Conservation (phyloP, 306 rosid genomes). For the Trichosanthes cucumerina region DNA sequence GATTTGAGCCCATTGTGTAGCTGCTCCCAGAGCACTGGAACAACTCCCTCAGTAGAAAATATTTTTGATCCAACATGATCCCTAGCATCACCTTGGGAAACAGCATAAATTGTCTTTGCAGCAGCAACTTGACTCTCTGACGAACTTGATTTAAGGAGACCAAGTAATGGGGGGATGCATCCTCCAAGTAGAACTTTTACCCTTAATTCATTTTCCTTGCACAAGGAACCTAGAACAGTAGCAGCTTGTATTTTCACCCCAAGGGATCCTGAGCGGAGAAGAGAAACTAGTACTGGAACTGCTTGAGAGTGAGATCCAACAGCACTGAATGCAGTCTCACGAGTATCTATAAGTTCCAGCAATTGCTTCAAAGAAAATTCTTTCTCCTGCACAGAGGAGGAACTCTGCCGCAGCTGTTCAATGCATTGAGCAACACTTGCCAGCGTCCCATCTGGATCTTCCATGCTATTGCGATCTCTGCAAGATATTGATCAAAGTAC, state of each 20-base stretch:
- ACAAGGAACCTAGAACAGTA: conserved; percentile 81
- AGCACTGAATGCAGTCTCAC: conserved; percentile 96
- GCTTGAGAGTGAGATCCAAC: conserved; percentile 99
- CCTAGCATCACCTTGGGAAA: conserved; percentile 87
- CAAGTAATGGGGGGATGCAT: conserved; percentile 96
- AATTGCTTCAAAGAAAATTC: conserved; percentile 84
- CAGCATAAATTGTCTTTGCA: conserved; percentile 92
- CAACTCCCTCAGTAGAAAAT: conserved; percentile 98
- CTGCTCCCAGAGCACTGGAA: conserved; percentile 88
- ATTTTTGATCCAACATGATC: conserved; percentile 98
- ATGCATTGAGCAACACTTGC: conserved; percentile 99
- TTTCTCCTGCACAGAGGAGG: conserved; percentile 70
- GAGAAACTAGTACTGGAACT: conserved; percentile 99
- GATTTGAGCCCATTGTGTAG: conserved; percentile 59
- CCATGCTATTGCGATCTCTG: conserved; percentile 97
- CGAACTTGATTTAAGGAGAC: conserved; percentile 86
- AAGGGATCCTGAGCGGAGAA: conserved; percentile 85
- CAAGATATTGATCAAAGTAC: conserved; percentile 23
- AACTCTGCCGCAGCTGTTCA: conserved; percentile 89
- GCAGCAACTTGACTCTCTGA: conserved; percentile 86
- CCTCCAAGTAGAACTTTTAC: conserved; percentile 98
- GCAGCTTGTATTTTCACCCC: conserved; percentile 97
- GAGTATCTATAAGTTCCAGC: conserved; percentile 71
- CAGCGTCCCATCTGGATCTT: conserved; percentile 96
- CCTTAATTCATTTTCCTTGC: conserved; percentile 92